Conservation (phyloP, 257 asterid species). For the Dorcoceras hygrometricum region DNA sequence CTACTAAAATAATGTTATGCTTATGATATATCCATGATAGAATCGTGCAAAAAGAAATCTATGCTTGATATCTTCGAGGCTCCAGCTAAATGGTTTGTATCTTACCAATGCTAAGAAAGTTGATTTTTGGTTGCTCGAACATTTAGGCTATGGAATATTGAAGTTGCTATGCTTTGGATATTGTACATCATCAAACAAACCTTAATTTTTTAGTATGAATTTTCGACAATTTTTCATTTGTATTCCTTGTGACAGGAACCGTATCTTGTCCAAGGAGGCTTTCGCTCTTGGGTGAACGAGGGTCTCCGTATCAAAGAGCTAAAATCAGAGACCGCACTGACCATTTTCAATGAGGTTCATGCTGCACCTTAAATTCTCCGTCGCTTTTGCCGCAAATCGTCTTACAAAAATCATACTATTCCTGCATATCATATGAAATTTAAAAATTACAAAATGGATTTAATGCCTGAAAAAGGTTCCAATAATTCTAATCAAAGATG, state of each 20-base stretch:
- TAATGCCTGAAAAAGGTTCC: not conserved
- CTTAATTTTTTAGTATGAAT: conserved; percentile 9
- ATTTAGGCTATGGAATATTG: not conserved
- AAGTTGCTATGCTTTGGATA: not conserved
- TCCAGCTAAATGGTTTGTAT: conserved; percentile 7
- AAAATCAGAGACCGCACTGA: conserved; percentile 74
- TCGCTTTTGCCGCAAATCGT: not conserved
- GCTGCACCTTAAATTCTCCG: not conserved
- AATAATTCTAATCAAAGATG: not conserved
- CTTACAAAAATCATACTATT: not conserved
- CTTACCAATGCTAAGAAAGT: not conserved
- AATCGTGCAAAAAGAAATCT: not conserved
- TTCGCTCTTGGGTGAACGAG: conserved; percentile 72
- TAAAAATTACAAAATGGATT: not conserved
- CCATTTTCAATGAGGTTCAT: conserved; percentile 74
- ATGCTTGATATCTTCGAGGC: not conserved
- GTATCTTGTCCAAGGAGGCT: conserved; percentile 81
- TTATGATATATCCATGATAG: not conserved
- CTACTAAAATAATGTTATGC: not conserved
- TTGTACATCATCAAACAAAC: not conserved
- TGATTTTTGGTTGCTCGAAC: not conserved
- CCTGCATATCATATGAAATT: too few species aligned
- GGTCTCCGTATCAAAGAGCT: conserved; percentile 74
- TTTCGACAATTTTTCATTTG: conserved; percentile 3
- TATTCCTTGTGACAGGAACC: conserved; percentile 45